Conservation (phyloP, 805 yeast genomes). For the Pichia occidentalis region DNA sequence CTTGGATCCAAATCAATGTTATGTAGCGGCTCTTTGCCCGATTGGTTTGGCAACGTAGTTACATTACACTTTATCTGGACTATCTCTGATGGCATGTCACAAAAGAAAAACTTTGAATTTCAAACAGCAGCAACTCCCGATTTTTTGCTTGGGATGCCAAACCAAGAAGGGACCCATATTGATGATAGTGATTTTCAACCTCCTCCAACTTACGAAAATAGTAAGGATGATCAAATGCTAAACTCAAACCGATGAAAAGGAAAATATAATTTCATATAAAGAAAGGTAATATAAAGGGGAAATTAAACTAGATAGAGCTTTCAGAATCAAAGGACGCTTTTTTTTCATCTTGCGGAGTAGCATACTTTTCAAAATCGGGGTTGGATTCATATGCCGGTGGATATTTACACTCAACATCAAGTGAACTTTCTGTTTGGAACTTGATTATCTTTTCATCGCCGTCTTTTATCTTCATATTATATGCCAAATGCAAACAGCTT, state of each 20-base stretch:
- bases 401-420: not conserved
- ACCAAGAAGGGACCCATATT: not conserved
- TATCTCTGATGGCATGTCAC: constrained; percentile 3
- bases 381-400: too few species aligned
- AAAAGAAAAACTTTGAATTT: not conserved
- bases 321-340: too few species aligned
- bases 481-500: not conserved
- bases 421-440: not conserved
- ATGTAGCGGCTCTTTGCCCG: constrained; percentile 1
- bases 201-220: constrained; percentile 7
- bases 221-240: not conserved
- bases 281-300: too few species aligned
- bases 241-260: too few species aligned
- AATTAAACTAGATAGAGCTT: too few species aligned
- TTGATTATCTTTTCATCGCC: not conserved
- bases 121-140: constrained; percentile 1
- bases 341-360: too few species aligned
- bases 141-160: not conserved
- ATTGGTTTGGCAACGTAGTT: constrained; percentile 3
- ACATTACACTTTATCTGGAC: constrained; percentile 1
- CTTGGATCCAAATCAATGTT: not conserved
- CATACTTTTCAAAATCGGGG: too few species aligned
- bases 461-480: not conserved
- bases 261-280: too few species aligned
- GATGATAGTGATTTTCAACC: not conserved